Percentiles rank a stretch among this genome's conserved stretches.
Conservation (phyloP, 805 yeast species). For the Zygoascus tannicola region DNA sequence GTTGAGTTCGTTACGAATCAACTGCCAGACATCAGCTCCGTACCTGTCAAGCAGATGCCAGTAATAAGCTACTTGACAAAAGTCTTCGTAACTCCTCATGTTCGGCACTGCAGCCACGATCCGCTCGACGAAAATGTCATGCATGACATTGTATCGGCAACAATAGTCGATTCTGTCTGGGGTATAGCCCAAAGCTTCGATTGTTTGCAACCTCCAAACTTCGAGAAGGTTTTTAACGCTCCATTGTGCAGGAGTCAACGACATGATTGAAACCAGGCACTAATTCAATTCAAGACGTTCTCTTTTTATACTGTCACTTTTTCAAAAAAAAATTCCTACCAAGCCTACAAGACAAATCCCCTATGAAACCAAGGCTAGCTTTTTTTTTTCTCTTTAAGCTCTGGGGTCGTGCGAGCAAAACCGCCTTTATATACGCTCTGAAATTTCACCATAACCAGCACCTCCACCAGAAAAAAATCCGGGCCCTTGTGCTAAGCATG, state of each 20-base stretch:
- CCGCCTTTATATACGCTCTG: too few species aligned
- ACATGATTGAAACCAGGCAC: background rate
- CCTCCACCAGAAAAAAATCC: too few species aligned
- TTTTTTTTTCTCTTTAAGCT: too few species aligned
- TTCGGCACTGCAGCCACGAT: slow-evolving; percentile 20
- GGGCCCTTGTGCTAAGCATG: too few species aligned
- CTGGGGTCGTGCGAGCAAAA: too few species aligned
- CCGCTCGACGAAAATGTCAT: slow-evolving; percentile 24
- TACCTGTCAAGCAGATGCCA: slow-evolving; percentile 25
- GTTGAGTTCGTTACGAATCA: slow-evolving; percentile 18
- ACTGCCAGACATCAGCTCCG: slow-evolving; percentile 21
- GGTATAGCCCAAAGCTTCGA: slow-evolving; percentile 15
- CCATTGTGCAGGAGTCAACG: slow-evolving; percentile 5
- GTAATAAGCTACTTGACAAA: slow-evolving; percentile 20
- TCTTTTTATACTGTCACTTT: too few species aligned
- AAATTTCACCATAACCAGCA: too few species aligned
- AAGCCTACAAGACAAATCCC: too few species aligned
- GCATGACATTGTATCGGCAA: slow-evolving; percentile 24
- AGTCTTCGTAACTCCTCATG: slow-evolving; percentile 20
- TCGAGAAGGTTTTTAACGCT: slow-evolving; percentile 10
- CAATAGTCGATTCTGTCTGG: slow-evolving; percentile 20
- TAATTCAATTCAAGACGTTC: too few species aligned
- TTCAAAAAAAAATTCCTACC: too few species aligned
- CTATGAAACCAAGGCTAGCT: too few species aligned
- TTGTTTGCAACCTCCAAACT: slow-evolving; percentile 8